These are phyloP conservation scores for Pleurotus eryngii DNA, from an alignment of 768 basidiomycete genomes.

Conservation along the genomic window DNA sequence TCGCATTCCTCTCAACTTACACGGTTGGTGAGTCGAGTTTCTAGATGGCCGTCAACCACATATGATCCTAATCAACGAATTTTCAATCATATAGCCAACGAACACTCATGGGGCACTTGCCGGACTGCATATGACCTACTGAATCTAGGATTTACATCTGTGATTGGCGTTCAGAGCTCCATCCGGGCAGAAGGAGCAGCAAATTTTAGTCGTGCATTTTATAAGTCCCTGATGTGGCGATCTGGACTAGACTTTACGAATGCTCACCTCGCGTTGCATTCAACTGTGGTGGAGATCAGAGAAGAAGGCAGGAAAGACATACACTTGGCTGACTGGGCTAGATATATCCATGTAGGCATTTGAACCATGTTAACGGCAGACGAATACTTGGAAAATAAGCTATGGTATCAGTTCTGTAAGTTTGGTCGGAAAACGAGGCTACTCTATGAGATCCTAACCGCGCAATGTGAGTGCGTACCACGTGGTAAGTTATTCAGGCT, in stretches of 20 bases:
- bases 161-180: not conserved
- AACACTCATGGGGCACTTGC: not conserved
- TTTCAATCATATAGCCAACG: not conserved
- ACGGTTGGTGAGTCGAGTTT: not conserved
- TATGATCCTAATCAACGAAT: not conserved
- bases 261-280: not conserved
- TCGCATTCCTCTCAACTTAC: not conserved
- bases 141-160: not conserved
- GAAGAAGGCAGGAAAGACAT: not conserved
- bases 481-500: too few relatives aligned
- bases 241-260: not conserved
- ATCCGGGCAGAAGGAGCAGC: not conserved
- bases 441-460: too few relatives aligned
- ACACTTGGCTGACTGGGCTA: not conserved
- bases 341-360: not conserved
- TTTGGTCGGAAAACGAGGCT: too few relatives aligned
- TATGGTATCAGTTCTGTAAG: too few relatives aligned
- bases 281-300: not conserved
- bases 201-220: not conserved
- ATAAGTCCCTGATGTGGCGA: not conserved
- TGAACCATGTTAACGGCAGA: not conserved
- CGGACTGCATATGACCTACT: not conserved
- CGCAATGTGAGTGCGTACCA: too few relatives aligned
- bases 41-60: not conserved
- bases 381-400: too few relatives aligned